phyloP scores from a whole-genome alignment of 176 grass and related monocot genomes.

The Rhynchospora pubera region DNA sequence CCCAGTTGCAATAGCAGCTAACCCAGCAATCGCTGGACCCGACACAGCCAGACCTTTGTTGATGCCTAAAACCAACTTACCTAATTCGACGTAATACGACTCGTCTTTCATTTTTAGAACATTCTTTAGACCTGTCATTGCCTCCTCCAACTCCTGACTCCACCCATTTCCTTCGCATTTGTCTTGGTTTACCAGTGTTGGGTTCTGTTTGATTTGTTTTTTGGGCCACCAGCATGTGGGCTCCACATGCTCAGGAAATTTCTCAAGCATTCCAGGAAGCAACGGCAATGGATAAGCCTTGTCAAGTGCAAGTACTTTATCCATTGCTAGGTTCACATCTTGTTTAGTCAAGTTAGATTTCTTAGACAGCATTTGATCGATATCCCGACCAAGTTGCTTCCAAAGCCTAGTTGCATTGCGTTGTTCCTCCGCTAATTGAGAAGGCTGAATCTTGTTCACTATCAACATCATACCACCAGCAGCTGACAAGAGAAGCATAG shows the following conservation, averaged over 20 bases:
- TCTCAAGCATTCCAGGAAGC: constrained; percentile 32
- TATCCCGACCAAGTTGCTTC: constrained; percentile 25
- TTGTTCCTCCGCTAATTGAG: constrained; percentile 37
- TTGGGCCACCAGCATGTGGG: constrained; percentile 35
- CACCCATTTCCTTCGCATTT: constrained; percentile 22
- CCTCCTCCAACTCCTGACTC: constrained; percentile 19
- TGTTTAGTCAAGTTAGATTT: background rate
- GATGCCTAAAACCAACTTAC: background rate
- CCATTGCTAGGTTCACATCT: background rate
- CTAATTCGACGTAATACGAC: background rate
- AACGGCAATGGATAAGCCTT: constrained; percentile 35
- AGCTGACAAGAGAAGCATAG: constrained; percentile 27
- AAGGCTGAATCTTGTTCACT: constrained; percentile 35
- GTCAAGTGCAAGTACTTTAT: constrained; percentile 29
- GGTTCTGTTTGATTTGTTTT: background rate
- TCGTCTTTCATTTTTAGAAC: constrained; percentile 26
- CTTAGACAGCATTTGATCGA: background rate
- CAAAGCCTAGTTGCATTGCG: constrained; percentile 28
- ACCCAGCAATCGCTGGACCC: constrained; percentile 3
- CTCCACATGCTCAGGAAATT: constrained; percentile 29
- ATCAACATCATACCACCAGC: constrained; percentile 16
- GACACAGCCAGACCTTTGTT: constrained; percentile 13
- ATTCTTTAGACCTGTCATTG: constrained; percentile 8
- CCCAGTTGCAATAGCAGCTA: constrained; percentile 5
- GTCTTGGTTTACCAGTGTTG: background rate